Conservation (phyloP, 2,329 filamentous ascomycete species). For the Colletotrichum sp. region DNA sequence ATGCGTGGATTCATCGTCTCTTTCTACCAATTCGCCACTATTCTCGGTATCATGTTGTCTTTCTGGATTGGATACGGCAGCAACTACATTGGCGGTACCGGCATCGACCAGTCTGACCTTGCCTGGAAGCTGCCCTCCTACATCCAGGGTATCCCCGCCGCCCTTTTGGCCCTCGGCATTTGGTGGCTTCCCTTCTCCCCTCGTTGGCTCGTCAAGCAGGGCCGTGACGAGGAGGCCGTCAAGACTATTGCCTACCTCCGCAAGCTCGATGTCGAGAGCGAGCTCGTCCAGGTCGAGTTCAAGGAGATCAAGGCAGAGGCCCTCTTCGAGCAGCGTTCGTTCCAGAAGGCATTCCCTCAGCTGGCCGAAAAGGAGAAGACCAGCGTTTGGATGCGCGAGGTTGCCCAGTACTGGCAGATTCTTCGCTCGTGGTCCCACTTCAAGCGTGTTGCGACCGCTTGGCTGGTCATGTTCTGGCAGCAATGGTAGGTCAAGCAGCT, state of each 20-base stretch:
- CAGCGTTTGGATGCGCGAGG: conserved; percentile 46
- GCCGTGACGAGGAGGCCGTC: conserved; percentile 36
- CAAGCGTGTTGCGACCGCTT: conserved; percentile 47
- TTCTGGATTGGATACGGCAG: conserved; percentile 52
- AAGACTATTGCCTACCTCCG: conserved; percentile 64
- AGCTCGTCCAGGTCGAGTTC: conserved; percentile 58
- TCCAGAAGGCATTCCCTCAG: conserved; percentile 48
- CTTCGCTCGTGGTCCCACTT: conserved; percentile 54
- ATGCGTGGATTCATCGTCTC: conserved; percentile 70
- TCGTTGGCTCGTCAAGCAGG: conserved; percentile 41
- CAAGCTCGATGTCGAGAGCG: conserved; percentile 60
- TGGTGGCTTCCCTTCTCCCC: conserved; percentile 44
- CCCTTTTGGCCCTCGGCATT: conserved; percentile 37
- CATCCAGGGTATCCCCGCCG: conserved; percentile 46
- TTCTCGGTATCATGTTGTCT: conserved; percentile 58
- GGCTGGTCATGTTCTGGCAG: conserved; percentile 53
- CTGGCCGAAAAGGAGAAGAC: conserved; percentile 41
- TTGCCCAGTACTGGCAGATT: conserved; percentile 55
- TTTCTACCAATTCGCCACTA: conserved; percentile 68
- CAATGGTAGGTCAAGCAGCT: conserved; percentile 36
- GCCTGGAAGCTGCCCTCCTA: conserved; percentile 49
- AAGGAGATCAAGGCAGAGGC: conserved; percentile 49
- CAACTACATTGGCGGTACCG: conserved; percentile 52
- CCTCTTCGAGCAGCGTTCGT: conserved; percentile 45
- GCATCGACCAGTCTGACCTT: conserved; percentile 45